Base-by-base conservation (phyloP, 2,329 filamentous ascomycete genomes). In the Aspergillus calidoustus region DNA sequence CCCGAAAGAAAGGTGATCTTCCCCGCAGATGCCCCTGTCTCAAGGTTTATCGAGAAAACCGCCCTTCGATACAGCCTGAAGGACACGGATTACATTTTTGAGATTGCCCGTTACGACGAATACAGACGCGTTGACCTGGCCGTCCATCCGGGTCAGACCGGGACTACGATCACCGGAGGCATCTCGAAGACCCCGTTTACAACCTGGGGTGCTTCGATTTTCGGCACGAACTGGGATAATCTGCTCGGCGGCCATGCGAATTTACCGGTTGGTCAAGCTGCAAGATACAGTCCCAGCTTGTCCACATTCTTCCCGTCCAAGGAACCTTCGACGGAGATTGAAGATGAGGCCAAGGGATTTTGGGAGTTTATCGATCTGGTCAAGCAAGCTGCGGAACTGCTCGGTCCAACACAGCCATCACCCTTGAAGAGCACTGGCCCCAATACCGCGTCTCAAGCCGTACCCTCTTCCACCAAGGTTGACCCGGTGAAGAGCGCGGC, bases 81-180 rank as follows among this genome's bases (percentile, higher is more conserved):
- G 57, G 70, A 71, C 7, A 80, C 78, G 0, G 72, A 75, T 2
- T 79, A 78, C 57, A 71, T 76, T 8, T 70, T 82, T n/a, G 80
- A 81, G 60, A 68, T 82, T 38, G 73, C 77, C 8, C 75, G 79
- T 5, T 80, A 79, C 57, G 79, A 81, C 57, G 68, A 74, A 38
- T 79, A 78, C 49, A 61, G 61, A 38, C 69, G 67, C 8, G 54
- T 30, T 2, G 55, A 57, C 11, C 8, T 57, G 22, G 30, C 54
- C 7, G 61, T 58, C 15, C 70, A 62, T 54, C 61, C 62, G 5
- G 64, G 62, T 13, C 62, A 64, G 46, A 54, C 54, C 15, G 38
- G 47, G 13, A 22, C 49, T 22, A 51, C 48, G 25, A 23, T 63
- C 30, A 44, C 46, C 46, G 62, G 62, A 22, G 56, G 61, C 19